Base-by-base conservation (phyloP, 306 rosid genomes). In the Vigna unguiculata region DNA sequence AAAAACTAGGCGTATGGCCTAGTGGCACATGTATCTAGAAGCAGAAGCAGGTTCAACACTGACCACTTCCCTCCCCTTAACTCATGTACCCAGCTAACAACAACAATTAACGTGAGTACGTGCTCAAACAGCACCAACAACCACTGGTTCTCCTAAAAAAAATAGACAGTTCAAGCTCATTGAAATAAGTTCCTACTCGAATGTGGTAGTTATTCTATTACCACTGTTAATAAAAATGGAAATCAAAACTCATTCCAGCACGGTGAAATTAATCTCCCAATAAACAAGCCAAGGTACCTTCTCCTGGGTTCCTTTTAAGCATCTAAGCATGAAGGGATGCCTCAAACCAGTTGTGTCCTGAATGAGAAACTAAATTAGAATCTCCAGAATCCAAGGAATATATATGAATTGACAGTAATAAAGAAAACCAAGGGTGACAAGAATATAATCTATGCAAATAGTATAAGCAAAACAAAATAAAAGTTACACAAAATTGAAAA, bases 261-360 rank as follows among this genome's bases (percentile, higher is more conserved):
- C 71, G 83, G 85, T 77, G 86, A 78, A 90, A 89, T 81, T 60
- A 83, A 78, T 90, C 90, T 84, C 99, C 97, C 75, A 88, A 88
- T 86, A 88, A 88, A 87, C 96, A 89, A 92, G 76, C 98, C 91
- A 89, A 86, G 97, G 89, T 96, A 96, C 99, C 99, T 96, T 96
- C 99, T 92, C 93, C 96, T 77, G 93, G 84, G 87, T 91, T 88
- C 98, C 96, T 81, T 86, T 79, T 65, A 84, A 85, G 96, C 99
- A 95, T 80, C 90, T 86, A 93, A 89, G 93, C 90, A 91, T 87
- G 81, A 81, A 91, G 92, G 90, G 88, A 83, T 89, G 96, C 96
- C 90, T 86, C 93, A 87, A 84, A 89, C 91, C 96, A 84, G 75
- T 87, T 80, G 85, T 45, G 82, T 88, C 99, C 99, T 96, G 99